Evolutionary conservation across 2,329 filamentous ascomycete species (phyloP), one percentile per base, ranked within the genome.

Genomic region (Neofusicoccum umdonicola): DNA sequence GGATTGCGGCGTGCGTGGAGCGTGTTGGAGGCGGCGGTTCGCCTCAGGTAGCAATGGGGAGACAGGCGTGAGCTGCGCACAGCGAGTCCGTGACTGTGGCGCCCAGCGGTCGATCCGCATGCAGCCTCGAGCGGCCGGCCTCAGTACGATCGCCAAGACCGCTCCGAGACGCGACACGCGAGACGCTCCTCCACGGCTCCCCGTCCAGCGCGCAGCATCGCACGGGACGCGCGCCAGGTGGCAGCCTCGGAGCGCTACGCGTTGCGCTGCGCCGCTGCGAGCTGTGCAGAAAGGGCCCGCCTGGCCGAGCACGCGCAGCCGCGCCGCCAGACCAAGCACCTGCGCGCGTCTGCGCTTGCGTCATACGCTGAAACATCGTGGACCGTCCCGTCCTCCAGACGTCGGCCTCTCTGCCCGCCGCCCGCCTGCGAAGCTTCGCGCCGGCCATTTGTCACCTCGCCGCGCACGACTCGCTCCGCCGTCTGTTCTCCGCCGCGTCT

Each of bases 41-140:
- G 27, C 45, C 45, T 62, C 35, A 58, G 54, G 54, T 44, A 58
- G 41, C 54, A 45, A 58, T 58, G 54, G 54, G 54, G 54, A 47
- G 56, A 48, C 41, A 22, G 56, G 56, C 56, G 56, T 37, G 41
- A 35, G 56, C 56, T 47, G 56, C 56, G 56, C 56, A 35, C 56
- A 60, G 56, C 56, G 41, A 60, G 56, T 35, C 56, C 56, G 56
- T 45, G 56, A 37, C 41, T 50, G 50, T 56, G 51, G 61, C 61
- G 61, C 61, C 45, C 50, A 47, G 35, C 50, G 61, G 61, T 56
- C 56, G 50, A 50, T 22, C 61, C 50, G 61, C 50, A 63, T 63
- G 61, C 50, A 54, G 61, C 56, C 56, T 45, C 56, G 56, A 60
- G 56, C 50, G 51, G 61, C 61, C 50, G 61, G 50, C 51, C 50